phyloP scores from a whole-genome alignment of 306 rosid species.

The Pyrus communis region DNA sequence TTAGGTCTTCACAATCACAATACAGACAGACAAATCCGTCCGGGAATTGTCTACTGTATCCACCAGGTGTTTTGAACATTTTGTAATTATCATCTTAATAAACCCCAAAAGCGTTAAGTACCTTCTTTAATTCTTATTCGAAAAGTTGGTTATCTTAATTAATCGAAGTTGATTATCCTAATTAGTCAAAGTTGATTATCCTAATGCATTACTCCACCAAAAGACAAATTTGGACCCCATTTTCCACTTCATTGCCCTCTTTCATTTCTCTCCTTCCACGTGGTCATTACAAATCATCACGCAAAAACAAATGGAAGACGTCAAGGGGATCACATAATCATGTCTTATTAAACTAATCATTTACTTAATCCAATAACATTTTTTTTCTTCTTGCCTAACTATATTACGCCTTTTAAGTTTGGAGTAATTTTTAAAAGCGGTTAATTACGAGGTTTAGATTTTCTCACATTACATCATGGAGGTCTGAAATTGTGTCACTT shows the following conservation, averaged over 20 bases:
- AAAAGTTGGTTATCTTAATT: not conserved
- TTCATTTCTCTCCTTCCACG: not conserved
- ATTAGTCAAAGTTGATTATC: not conserved
- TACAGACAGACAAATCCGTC: not conserved
- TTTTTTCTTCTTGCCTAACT: not conserved
- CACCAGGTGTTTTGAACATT: not conserved
- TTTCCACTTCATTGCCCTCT: not conserved
- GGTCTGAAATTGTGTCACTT: too few species aligned
- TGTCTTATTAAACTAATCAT: not conserved
- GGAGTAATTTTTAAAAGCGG: too few species aligned
- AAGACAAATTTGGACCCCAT: not conserved
- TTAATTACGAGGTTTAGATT: too few species aligned
- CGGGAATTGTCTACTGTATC: not conserved
- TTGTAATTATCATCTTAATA: not conserved
- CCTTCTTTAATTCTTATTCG: not conserved
- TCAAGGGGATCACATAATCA: not conserved
- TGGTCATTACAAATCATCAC: not conserved
- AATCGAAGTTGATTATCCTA: not conserved
- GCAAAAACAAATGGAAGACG: not conserved
- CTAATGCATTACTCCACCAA: not conserved
- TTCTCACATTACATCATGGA: too few species aligned
- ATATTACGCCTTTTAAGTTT: too few species aligned
- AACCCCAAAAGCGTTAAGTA: not conserved
- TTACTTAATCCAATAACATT: not conserved
- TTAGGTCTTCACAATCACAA: not conserved